Conservation (phyloP, 768 basidiomycete species). For the Serpula lacrymans region DNA sequence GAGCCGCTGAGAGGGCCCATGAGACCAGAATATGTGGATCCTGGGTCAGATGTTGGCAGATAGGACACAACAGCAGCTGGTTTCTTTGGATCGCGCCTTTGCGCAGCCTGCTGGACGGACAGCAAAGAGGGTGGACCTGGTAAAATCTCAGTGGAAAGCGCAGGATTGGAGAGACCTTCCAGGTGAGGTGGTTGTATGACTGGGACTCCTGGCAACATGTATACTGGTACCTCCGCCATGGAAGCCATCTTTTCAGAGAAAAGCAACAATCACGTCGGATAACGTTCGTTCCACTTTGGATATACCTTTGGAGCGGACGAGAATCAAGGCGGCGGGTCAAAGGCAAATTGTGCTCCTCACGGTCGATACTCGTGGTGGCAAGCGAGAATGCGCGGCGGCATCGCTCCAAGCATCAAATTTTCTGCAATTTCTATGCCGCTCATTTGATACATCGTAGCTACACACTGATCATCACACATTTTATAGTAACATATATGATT, state of each 20-base stretch:
- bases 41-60: constrained; percentile 81
- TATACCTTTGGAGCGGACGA: too few species aligned
- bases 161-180: constrained; percentile 65
- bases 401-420: constrained; percentile 21
- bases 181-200: constrained; percentile 77
- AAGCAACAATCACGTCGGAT: constrained; percentile 22
- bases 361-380: too few species aligned
- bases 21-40: constrained; percentile 82
- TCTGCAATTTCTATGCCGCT: constrained; percentile 14
- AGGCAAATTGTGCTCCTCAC: too few species aligned
- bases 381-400: constrained; percentile 19
- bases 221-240: constrained; percentile 65
- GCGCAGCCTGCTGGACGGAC: constrained; percentile 64
- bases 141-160: constrained; percentile 85
- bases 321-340: too few species aligned
- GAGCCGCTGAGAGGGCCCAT: constrained; percentile 57
- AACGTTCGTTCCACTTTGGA: too few species aligned
- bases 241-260: constrained; percentile 56
- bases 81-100: constrained; percentile 82
- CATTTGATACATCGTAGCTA: constrained; percentile 13
- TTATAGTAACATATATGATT: too few species aligned
- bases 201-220: constrained; percentile 68
- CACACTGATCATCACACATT: too few species aligned
- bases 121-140: constrained; percentile 80
- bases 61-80: constrained; percentile 68